phyloP scores from a whole-genome alignment of 192 early-diverging fungal species.

The Rhizophagus clarus region DNA sequence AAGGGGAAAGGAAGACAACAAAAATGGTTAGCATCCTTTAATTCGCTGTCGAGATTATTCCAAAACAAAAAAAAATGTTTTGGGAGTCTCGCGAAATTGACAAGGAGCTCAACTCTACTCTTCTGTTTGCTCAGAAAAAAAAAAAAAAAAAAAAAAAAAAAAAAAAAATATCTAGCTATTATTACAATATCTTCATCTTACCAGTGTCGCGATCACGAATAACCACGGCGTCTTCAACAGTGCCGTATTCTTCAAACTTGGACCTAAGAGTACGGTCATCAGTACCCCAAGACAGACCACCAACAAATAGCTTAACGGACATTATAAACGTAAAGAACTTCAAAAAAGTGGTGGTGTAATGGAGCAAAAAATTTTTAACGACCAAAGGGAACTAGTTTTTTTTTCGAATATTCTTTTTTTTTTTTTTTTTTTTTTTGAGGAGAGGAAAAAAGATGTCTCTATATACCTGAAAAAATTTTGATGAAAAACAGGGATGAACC shows the following conservation, averaged over 20 bases:
- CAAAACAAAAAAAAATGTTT: background rate
- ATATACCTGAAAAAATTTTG: background rate
- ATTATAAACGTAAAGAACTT: constrained; percentile 6
- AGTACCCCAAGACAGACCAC: constrained; percentile 67
- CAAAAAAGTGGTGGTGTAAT: background rate
- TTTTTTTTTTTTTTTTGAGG: background rate
- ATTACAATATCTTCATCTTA: constrained; percentile 40
- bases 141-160: background rate
- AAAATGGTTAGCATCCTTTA: constrained; percentile 25
- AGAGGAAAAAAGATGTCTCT: background rate
- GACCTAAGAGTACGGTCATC: constrained; percentile 60
- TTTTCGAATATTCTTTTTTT: background rate
- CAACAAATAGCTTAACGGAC: constrained; percentile 66
- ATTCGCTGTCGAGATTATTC: background rate
- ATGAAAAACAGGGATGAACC: background rate
- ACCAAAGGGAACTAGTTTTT: background rate
- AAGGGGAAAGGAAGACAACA: constrained; percentile 11
- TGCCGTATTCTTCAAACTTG: constrained; percentile 65
- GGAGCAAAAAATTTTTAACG: background rate
- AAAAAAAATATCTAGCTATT: background rate
- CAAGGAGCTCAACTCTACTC: background rate
- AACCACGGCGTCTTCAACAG: constrained; percentile 66
- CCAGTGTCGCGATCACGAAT: constrained; percentile 74
- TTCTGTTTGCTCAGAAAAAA: constrained; percentile 5
- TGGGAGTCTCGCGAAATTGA: constrained; percentile 16